Conservation (phyloP, 148 eudicot species). For the Beta vulgaris region DNA sequence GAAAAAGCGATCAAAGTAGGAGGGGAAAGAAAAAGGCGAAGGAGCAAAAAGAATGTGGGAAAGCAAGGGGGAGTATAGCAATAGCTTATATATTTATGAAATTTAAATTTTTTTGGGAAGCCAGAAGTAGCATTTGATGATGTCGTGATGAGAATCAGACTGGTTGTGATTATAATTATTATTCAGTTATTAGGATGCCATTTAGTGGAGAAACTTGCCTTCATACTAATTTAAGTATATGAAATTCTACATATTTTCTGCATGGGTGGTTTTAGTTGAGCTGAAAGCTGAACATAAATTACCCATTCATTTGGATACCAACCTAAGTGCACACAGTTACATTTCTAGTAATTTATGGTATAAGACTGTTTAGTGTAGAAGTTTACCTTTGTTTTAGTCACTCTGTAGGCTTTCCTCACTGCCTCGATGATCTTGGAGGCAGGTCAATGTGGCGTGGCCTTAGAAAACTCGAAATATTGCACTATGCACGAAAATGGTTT, state of each 20-base stretch:
- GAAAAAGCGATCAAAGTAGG: background rate
- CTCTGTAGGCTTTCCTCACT: too few relatives aligned
- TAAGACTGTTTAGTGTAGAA: too few relatives aligned
- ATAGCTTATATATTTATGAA: background rate
- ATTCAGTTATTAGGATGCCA: background rate
- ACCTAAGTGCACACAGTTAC: background rate
- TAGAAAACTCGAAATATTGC: too few relatives aligned
- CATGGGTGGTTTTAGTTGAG: background rate
- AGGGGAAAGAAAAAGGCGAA: background rate
- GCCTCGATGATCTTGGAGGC: too few relatives aligned
- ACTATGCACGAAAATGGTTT: too few relatives aligned
- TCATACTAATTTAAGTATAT: background rate
- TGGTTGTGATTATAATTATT: background rate
- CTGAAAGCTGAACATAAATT: background rate
- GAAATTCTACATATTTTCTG: background rate
- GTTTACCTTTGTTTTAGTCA: too few relatives aligned
- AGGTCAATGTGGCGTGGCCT: too few relatives aligned
- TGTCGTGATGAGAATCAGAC: background rate
- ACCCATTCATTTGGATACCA: background rate
- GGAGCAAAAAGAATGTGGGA: background rate
- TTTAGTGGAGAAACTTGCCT: background rate
- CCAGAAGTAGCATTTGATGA: constrained; percentile 1
- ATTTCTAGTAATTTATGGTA: too few relatives aligned
- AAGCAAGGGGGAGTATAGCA: background rate
- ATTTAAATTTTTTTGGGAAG: background rate